phyloP scores from a whole-genome alignment of 441 rosid species.

The Populus tomentosa region DNA sequence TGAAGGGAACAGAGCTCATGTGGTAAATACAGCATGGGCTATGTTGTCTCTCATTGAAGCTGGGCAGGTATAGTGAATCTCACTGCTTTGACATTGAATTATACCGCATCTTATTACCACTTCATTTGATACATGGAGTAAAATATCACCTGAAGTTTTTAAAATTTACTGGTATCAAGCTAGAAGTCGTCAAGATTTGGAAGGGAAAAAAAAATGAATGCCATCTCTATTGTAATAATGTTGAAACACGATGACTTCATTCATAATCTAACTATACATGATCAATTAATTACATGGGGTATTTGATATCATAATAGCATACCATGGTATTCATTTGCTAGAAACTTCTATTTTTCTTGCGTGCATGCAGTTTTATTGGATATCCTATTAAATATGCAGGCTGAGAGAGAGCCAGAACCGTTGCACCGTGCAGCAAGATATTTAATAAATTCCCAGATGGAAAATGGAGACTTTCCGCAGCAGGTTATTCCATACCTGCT shows the following conservation, averaged over 20 bases:
- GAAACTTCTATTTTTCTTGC: not conserved
- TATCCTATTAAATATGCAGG: conserved; percentile 27
- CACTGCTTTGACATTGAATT: not conserved
- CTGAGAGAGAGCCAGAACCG: conserved; percentile 48
- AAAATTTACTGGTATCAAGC: not conserved
- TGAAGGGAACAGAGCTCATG: conserved; percentile 56
- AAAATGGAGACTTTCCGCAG: conserved; percentile 61
- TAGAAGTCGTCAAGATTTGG: not conserved
- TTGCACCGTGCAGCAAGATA: conserved; percentile 48
- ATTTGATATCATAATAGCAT: not conserved
- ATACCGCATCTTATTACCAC: not conserved
- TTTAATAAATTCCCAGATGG: conserved; percentile 56
- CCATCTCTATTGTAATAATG: not conserved
- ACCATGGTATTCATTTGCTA: not conserved
- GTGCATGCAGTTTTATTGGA: not conserved
- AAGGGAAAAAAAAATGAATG: not conserved
- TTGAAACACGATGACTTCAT: not conserved
- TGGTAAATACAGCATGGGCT: conserved; percentile 86
- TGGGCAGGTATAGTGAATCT: conserved; percentile 50
- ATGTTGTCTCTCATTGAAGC: conserved; percentile 67
- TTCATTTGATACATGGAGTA: not conserved
- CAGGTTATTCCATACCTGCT: conserved; percentile 28
- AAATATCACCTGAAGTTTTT: not conserved
- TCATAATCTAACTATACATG: not conserved
- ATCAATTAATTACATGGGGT: not conserved